Base-by-base conservation (phyloP, 257 asterid genomes). In the Ligustrum vulgare region DNA sequence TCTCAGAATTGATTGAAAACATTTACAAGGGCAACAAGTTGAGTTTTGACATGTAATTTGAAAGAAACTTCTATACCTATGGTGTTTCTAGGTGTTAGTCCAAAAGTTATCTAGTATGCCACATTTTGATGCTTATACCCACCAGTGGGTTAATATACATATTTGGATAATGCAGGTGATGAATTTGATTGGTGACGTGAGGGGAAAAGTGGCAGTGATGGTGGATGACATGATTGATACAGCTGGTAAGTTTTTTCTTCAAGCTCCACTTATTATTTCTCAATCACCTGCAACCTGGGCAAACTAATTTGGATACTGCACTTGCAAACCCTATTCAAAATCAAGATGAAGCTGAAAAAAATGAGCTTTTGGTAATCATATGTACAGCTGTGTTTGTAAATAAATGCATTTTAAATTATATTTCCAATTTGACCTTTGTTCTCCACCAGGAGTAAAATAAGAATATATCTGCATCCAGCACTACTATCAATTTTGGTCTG, bases 151-250 rank as follows among this genome's bases (percentile, higher is more conserved):
- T 77, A 32, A 65, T 67, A 33, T 67, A 39, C 71, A 28, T 75
- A 68, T 80, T 81, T 37, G 36, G 66, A 72, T 72, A 51, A 33
- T 66, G 36, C 88, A 92, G 97, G 97, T 92, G 79, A 89, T 92
- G 97, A 92, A 92, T 89, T 88, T 92, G 89, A 92, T 92, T 64
- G 97, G 97, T 69, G 97, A 90, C 80, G 97, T 92, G 45, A 83
- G 78, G 60, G 97, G 97, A 12, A 90, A 92, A 86, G 96, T 92
- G 79, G 97, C 97, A 28, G 95, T 92, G 34, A 90, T 92, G 97
- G 92, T 92, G 86, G 97, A 92, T 80, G 97, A 92, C 87, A 92
- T 92, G 97, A 92, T 92, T 39, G 96, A 92, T 83, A 92, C 97
- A 76, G 97, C 97, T 80, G 97, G 97, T 90, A 77, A 78, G 88